phyloP scores from a whole-genome alignment of 306 rosid genomes.

The Argentina anserina region DNA sequence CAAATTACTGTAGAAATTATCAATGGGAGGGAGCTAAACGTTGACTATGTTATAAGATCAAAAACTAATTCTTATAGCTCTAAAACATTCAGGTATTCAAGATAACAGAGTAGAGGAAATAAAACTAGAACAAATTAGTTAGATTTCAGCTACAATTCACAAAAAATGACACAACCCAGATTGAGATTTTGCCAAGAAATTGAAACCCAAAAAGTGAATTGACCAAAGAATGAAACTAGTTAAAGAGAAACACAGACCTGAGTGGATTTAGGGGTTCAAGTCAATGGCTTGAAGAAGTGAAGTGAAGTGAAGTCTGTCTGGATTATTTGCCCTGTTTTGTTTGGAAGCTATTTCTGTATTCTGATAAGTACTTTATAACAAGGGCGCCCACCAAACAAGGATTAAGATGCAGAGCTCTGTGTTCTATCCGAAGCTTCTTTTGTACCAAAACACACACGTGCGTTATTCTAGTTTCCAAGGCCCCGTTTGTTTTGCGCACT shows the following conservation, averaged over 20 bases:
- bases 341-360: neutral
- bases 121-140: neutral
- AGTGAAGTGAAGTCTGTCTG: neutral
- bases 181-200: neutral
- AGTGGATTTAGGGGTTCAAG: neutral
- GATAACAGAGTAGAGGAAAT: neutral
- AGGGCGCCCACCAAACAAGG: slow-evolving; percentile 24
- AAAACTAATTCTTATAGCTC: neutral
- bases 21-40: slow-evolving; percentile 9
- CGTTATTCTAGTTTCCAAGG: neutral
- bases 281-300: neutral
- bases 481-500: neutral
- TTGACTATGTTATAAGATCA: slow-evolving; percentile 3
- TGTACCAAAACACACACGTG: slow-evolving; percentile 17
- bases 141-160: neutral
- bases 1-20: slow-evolving; percentile 4
- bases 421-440: slow-evolving; percentile 7
- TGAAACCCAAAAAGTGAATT: neutral
- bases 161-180: neutral
- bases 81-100: neutral
- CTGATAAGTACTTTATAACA: neutral
- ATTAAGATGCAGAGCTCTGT: slow-evolving; percentile 9
- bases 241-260: neutral
- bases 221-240: neutral
- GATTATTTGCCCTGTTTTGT: slow-evolving; percentile 6